phyloP scores from a whole-genome alignment of 225 moss, liverwort and hornwort species.

The Ulota crispa region DNA sequence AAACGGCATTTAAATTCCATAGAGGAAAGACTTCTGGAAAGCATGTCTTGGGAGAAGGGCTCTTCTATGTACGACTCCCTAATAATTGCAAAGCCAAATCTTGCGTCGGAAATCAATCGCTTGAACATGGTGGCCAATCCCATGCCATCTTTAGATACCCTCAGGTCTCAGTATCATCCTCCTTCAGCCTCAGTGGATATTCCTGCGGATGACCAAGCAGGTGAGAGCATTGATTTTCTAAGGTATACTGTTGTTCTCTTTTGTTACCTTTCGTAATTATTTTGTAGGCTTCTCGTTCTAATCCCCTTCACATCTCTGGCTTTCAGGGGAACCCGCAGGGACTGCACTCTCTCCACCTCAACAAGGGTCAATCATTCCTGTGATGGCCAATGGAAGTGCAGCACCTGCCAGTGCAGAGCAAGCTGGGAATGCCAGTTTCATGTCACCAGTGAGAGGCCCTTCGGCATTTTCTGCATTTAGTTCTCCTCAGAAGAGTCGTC shows the following conservation, averaged over 20 bases:
- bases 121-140: slow-evolving; percentile 82
- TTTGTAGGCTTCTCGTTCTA: slow-evolving; percentile 14
- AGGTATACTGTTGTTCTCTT: background rate
- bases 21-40: slow-evolving; percentile 95
- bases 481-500: slow-evolving; percentile 69
- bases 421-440: slow-evolving; percentile 50
- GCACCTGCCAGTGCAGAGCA: slow-evolving; percentile 45
- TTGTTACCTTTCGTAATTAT: background rate
- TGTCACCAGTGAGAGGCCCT: slow-evolving; percentile 76
- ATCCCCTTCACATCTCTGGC: slow-evolving; percentile 13
- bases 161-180: slow-evolving; percentile 47
- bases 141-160: slow-evolving; percentile 75
- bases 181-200: slow-evolving; percentile 35
- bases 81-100: slow-evolving; percentile 70
- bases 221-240: slow-evolving; percentile 22
- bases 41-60: slow-evolving; percentile 99
- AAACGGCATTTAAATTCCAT: slow-evolving; percentile 97
- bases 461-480: slow-evolving; percentile 89
- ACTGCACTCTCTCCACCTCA: slow-evolving; percentile 52
- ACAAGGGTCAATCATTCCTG: slow-evolving; percentile 38
- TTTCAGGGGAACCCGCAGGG: slow-evolving; percentile 57
- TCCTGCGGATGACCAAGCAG: slow-evolving; percentile 29
- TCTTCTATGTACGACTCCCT: slow-evolving; percentile 92
- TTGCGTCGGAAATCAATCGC: slow-evolving; percentile 64
- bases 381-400: slow-evolving; percentile 40